A percentile compares a stretch with the other conserved stretches of the same genome.
phyloP scores from a whole-genome alignment of 2,329 filamentous ascomycete genomes.

The Gnomoniopsis sp. region DNA sequence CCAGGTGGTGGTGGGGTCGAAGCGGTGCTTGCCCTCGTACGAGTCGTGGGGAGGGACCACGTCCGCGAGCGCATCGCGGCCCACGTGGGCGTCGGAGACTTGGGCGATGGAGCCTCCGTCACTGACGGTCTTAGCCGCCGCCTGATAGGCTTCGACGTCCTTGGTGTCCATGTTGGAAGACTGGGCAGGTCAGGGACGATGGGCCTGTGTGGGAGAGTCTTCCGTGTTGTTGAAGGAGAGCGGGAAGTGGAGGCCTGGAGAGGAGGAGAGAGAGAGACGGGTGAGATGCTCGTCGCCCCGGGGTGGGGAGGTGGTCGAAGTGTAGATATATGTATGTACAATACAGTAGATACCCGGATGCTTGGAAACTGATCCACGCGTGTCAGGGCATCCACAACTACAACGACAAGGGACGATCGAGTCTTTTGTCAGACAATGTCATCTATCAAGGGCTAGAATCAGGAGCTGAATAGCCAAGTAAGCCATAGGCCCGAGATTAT shows the following conservation, averaged over 20 bases:
- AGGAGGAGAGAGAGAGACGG: background rate
- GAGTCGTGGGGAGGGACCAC: constrained; percentile 28
- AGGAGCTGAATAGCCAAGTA: background rate
- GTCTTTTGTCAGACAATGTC: background rate
- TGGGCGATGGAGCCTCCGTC: constrained; percentile 23
- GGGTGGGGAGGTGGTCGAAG: background rate
- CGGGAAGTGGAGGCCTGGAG: no score
- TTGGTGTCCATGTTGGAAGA: constrained; percentile 14
- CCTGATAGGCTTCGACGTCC: constrained; percentile 22
- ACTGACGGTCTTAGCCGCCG: constrained; percentile 19
- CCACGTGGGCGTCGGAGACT: constrained; percentile 30
- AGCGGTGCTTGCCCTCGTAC: constrained; percentile 41
- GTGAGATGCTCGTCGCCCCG: background rate
- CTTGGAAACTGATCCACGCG: background rate
- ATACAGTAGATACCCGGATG: background rate
- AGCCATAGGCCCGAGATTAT: background rate
- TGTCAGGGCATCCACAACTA: background rate
- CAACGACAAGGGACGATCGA: constrained; percentile 1
- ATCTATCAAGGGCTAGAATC: background rate
- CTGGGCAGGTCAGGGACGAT: background rate
- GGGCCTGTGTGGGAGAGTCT: background rate
- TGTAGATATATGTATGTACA: background rate
- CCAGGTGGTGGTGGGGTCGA: constrained; percentile 44
- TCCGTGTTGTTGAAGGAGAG: background rate
- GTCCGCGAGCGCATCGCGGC: constrained; percentile 34